Conservation (phyloP, 352 stramenopile species). For the Phytophthora pluvialis region DNA sequence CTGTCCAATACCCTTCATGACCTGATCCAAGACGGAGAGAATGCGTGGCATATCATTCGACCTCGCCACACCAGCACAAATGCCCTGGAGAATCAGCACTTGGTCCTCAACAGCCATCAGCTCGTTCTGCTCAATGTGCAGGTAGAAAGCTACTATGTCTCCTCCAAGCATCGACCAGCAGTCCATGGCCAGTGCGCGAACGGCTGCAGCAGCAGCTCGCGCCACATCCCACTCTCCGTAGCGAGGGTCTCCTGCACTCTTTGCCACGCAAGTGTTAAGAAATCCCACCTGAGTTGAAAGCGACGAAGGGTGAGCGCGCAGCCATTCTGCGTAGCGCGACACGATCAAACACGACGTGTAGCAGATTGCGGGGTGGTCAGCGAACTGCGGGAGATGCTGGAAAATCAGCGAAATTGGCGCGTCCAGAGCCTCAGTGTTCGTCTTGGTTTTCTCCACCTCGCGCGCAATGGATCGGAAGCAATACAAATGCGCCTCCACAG, state of each 20-base stretch:
- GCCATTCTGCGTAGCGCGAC: slow-evolving; percentile 83
- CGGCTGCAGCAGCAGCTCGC: slow-evolving; percentile 68
- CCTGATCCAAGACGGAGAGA: slow-evolving; percentile 63
- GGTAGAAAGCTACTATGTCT: slow-evolving; percentile 80
- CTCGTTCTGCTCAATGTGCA: slow-evolving; percentile 74
- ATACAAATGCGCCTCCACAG: slow-evolving; percentile 83
- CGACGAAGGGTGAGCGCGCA: slow-evolving; percentile 53
- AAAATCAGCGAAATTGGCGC: slow-evolving; percentile 79
- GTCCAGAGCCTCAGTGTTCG: slow-evolving; percentile 30
- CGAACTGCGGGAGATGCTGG: slow-evolving; percentile 74
- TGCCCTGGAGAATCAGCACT: slow-evolving; percentile 84
- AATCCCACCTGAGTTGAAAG: slow-evolving; percentile 70
- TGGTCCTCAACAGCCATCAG: slow-evolving; percentile 82
- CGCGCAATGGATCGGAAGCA: slow-evolving; percentile 86
- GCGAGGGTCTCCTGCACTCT: slow-evolving; percentile 46
- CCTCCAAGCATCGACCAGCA: slow-evolving; percentile 73
- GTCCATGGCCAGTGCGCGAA: slow-evolving; percentile 79
- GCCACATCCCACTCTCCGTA: slow-evolving; percentile 81
- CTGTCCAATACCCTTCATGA: slow-evolving; percentile 69
- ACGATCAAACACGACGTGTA: slow-evolving; percentile 89
- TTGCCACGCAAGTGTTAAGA: slow-evolving; percentile 74
- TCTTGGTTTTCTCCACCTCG: slow-evolving; percentile 63
- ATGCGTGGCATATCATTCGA: slow-evolving; percentile 53
- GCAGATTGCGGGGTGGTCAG: slow-evolving; percentile 77
- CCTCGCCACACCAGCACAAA: slow-evolving; percentile 66